A percentile compares a stretch with the other conserved stretches of the same genome.
These are phyloP conservation scores for Macadamia tetraphylla DNA, from an alignment of 164 flowering plant genomes.

Conservation along the genomic window DNA sequence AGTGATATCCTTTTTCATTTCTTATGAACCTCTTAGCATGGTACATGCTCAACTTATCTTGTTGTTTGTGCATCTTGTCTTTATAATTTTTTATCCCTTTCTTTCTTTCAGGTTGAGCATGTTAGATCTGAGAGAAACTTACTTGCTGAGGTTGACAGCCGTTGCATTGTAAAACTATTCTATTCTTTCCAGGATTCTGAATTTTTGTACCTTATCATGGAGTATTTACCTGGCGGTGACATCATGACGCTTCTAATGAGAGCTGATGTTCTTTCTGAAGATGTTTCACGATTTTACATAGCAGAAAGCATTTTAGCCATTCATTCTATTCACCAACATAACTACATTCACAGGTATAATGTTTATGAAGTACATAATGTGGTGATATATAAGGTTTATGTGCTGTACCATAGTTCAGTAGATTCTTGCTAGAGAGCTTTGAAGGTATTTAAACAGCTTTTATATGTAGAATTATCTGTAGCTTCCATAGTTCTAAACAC, in stretches of 20 bases:
- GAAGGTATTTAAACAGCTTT: too few species aligned
- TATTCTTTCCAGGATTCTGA: slow-evolving; percentile 39
- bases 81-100: neutral
- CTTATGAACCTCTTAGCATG: neutral
- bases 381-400: neutral
- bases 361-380: neutral
- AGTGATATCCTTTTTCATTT: neutral
- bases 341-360: neutral
- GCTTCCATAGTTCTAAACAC: too few species aligned
- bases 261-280: slow-evolving; percentile 46
- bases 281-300: slow-evolving; percentile 41
- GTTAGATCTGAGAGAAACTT: neutral
- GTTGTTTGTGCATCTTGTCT: neutral
- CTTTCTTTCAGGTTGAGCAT: neutral
- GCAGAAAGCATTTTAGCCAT: neutral
- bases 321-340: neutral
- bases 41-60: too few species aligned
- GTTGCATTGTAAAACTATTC: neutral
- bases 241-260: slow-evolving; percentile 49
- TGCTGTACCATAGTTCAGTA: neutral
- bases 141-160: neutral
- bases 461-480: too few species aligned
- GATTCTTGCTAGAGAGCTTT: neutral
- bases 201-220: slow-evolving; percentile 44
- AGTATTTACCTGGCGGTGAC: slow-evolving; percentile 58